Evolutionary conservation across 1,284 basidiomycete genomes (phyloP).

Genomic region (Apiotrichum gamsii): DNA sequence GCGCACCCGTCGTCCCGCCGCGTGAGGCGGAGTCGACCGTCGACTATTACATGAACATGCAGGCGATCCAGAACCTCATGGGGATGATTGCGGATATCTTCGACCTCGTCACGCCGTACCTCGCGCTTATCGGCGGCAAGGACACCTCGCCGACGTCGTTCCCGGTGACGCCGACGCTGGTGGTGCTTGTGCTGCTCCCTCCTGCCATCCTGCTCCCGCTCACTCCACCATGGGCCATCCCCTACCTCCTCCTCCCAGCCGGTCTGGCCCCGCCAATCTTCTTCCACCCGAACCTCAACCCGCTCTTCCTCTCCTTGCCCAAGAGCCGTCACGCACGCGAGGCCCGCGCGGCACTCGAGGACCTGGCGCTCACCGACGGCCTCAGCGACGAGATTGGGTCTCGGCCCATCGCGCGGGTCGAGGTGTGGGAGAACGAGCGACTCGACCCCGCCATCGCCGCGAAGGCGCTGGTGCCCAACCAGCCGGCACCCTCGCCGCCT

Average conservation of each 20-base stretch:
- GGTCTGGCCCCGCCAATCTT: conserved; percentile 36
- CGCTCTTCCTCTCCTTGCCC: conserved; percentile 22
- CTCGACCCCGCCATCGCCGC: conserved; percentile 34
- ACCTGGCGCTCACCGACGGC: conserved; percentile 34
- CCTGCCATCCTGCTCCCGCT: conserved; percentile 42
- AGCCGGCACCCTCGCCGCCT: conserved; percentile 4
- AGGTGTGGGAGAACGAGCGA: conserved; percentile 47
- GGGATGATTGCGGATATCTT: conserved; percentile 24
- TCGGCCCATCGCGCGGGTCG: conserved; percentile 29
- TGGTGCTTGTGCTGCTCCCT: conserved; percentile 38
- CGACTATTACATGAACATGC: conserved; percentile 48
- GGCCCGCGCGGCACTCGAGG: conserved; percentile 24
- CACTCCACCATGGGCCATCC: conserved; percentile 29
- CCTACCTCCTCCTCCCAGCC: conserved; percentile 40
- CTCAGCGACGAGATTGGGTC: conserved; percentile 35
- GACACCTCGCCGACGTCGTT: conserved; percentile 32
- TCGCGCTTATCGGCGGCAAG: conserved; percentile 19
- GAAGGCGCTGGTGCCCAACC: conserved; percentile 2
- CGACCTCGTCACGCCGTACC: conserved; percentile 22
- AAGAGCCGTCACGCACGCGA: conserved; percentile 16
- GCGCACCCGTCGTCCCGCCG: conserved; percentile 33
- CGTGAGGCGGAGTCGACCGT: conserved; percentile 42
- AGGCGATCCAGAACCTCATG: conserved; percentile 50
- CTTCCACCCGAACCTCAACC: conserved; percentile 43
- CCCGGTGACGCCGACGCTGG: conserved; percentile 39